Base-by-base conservation (phyloP, 106 monocot species). In the Posidonia australis region DNA sequence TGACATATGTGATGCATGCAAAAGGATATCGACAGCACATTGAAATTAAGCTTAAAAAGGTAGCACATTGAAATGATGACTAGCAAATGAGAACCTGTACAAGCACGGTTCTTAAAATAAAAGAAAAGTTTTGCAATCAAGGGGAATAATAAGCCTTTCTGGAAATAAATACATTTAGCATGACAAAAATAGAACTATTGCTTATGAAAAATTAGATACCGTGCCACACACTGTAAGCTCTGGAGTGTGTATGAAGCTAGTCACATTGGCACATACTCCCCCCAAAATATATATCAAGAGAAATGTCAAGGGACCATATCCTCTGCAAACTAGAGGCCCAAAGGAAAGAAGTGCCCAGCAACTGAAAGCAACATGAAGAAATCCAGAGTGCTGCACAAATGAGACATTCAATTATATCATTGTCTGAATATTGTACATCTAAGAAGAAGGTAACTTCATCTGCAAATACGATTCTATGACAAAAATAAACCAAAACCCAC, bases 201-300 rank as follows among this genome's bases (percentile, higher is more conserved):
- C 42, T 30, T 61, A 42, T 6, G 7, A 7, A 29, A 30, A 30
- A 14, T 30, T 24, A 20, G 62, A 22, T 81, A 90, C 90, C 16
- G 86, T 90, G 51, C 90, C 90, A 71, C 80, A 90, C 55, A 90
- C 86, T 26, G 90, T 79, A 67, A 86, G 57, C 65, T 86, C 90
- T 13, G 90, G 78, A 61, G 90, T 86, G 73, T 81, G 86, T 67
- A 90, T 36, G 74, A 81, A 86, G 63, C 90, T 86, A 29, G 74
- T 90, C 28, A 90, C 64, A 60, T 83, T 90, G 22, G 82, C 85
- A 54, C 83, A 90, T 48, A 90, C 70, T 63, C 90, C 86, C 24
- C 90, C 90, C 57, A 90, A 74, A 76, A 86, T 20, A 74, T 83
- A 90, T 29, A 90, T 83, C 29, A 90, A 72, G 54, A 90, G 71